Conservation (phyloP, 768 basidiomycete species). For the Termitomyces sp. region DNA sequence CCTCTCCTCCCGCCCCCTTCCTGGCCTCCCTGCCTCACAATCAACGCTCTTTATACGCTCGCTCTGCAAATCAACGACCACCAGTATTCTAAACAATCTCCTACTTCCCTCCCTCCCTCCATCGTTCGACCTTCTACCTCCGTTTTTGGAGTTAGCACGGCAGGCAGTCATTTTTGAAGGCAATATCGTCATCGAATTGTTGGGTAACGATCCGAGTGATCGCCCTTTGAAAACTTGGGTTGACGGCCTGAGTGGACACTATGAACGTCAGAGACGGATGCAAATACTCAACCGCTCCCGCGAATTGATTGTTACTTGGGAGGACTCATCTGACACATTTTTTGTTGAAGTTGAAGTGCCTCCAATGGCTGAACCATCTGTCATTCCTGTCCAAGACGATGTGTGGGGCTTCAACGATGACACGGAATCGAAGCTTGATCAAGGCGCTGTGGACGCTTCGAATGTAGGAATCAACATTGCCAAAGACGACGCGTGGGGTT, state of each 20-base stretch:
- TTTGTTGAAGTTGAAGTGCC: conserved; percentile 30
- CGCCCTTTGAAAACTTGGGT: conserved; percentile 63
- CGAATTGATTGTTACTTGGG: conserved; percentile 40
- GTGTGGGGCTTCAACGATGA: conserved; percentile 49
- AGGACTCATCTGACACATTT: conserved; percentile 34
- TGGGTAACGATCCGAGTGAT: conserved; percentile 43
- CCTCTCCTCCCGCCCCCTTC: conserved; percentile 51
- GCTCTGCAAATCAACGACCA: conserved; percentile 55
- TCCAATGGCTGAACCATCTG: conserved; percentile 23
- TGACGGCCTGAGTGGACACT: conserved; percentile 62
- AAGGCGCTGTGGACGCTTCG: background rate
- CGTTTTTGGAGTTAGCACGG: conserved; percentile 52
- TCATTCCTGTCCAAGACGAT: conserved; percentile 22
- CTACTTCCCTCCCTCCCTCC: conserved; percentile 69
- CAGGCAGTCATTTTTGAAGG: conserved; percentile 67
- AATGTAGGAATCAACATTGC: conserved; percentile 15
- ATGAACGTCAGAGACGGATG: conserved; percentile 70
- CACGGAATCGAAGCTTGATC: background rate
- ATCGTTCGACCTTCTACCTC: conserved; percentile 50
- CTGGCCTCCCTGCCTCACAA: conserved; percentile 45
- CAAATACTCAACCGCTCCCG: conserved; percentile 62
- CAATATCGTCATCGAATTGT: conserved; percentile 39
- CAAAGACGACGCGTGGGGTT: conserved; percentile 43
- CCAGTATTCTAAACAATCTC: conserved; percentile 57
- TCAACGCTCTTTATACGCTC: conserved; percentile 43